Conservation (phyloP, 768 basidiomycete species). For the Boletus sensibilis region DNA sequence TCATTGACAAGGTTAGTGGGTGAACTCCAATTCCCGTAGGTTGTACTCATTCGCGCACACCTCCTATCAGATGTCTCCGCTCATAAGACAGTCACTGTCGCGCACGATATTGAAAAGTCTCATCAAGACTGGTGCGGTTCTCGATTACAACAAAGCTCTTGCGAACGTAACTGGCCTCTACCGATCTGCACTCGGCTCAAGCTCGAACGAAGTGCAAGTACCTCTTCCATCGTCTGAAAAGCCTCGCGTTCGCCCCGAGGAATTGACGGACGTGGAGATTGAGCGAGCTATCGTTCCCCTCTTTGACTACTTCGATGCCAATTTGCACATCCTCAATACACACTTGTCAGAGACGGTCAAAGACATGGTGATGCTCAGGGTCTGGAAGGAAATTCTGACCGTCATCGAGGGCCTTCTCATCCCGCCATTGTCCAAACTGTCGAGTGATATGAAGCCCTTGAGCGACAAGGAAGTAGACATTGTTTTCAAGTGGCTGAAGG, state of each 20-base stretch:
- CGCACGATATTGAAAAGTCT: conserved; percentile 72
- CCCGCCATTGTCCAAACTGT: conserved; percentile 81
- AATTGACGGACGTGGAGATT: conserved; percentile 89
- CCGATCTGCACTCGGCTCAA: conserved; percentile 70
- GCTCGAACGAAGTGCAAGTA: conserved; percentile 68
- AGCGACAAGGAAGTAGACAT: conserved; percentile 97
- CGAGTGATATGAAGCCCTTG: conserved; percentile 89
- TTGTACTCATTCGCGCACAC: background rate
- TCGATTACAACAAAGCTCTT: conserved; percentile 90
- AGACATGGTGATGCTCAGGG: conserved; percentile 86
- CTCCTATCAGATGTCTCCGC: conserved; percentile 78
- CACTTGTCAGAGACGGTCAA: conserved; percentile 81
- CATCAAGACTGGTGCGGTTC: conserved; percentile 55
- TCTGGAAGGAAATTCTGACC: conserved; percentile 94
- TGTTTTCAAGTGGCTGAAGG: conserved; percentile 98
- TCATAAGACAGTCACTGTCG: conserved; percentile 86
- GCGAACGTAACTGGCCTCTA: conserved; percentile 81
- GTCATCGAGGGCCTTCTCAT: conserved; percentile 87
- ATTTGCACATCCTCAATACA: conserved; percentile 87
- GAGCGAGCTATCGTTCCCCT: conserved; percentile 88
- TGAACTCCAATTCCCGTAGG: background rate
- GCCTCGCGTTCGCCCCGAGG: conserved; percentile 73
- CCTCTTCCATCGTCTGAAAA: conserved; percentile 75
- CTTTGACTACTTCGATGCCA: conserved; percentile 96
- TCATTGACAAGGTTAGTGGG: conserved; percentile 85